phyloP scores from a whole-genome alignment of 1,139 yeast species.

The Spathaspora sp. region DNA sequence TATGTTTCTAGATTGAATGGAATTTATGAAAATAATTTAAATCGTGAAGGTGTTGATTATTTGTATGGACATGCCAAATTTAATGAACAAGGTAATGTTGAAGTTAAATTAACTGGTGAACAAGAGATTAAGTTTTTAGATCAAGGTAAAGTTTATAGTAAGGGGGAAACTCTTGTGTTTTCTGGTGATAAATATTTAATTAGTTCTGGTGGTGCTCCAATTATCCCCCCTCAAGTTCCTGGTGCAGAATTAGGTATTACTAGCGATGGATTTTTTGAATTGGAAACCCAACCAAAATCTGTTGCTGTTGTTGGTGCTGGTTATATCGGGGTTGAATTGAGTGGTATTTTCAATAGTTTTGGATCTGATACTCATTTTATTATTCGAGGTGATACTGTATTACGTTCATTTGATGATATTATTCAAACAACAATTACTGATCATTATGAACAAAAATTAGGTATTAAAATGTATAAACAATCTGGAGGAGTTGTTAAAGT shows the following conservation, averaged over 20 bases:
- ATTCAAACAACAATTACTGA: conserved; percentile 80
- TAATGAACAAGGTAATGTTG: conserved; percentile 66
- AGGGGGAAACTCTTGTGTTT: conserved; percentile 57
- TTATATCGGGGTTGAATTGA: conserved; percentile 91
- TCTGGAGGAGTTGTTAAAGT: conserved; percentile 57
- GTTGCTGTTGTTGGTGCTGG: conserved; percentile 99
- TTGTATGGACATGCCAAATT: conserved; percentile 88
- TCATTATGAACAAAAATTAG: conserved; percentile 70
- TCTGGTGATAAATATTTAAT: conserved; percentile 81
- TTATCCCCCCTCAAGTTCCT: conserved; percentile 65
- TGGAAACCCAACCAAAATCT: conserved; percentile 78
- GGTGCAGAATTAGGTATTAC: conserved; percentile 85
- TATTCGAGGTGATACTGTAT: conserved; percentile 86
- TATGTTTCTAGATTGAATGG: conserved; percentile 86
- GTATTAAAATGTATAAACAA: conserved; percentile 74
- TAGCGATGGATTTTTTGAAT: conserved; percentile 88
- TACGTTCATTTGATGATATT: conserved; percentile 81
- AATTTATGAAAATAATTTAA: conserved; percentile 83
- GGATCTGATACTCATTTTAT: conserved; percentile 87
- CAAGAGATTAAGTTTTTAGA: conserved; percentile 40
- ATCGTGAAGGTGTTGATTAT: conserved; percentile 84
- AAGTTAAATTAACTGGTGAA: conserved; percentile 56
- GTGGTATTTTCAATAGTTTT: conserved; percentile 88
- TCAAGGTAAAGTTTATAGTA: conserved; percentile 24
- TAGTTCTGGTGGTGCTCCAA: conserved; percentile 92